phyloP scores from a whole-genome alignment of 129 eudicot genomes.

The Deinandra increscens region DNA sequence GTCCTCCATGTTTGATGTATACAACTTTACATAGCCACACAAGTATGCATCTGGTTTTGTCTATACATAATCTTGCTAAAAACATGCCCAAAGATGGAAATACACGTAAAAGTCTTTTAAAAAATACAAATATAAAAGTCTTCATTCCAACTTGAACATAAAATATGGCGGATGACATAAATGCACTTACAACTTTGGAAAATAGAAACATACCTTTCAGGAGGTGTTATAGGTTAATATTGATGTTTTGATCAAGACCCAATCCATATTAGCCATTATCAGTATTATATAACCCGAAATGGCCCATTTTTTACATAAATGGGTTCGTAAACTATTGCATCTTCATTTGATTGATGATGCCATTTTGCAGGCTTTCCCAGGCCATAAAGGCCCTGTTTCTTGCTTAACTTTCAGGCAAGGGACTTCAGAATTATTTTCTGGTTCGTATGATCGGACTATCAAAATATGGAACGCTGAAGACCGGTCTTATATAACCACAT shows the following conservation, averaged over 20 bases:
- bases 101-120: too few relatives aligned
- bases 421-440: slow-evolving; percentile 87
- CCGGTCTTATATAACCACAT: slow-evolving; percentile 58
- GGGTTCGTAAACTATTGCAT: not conserved
- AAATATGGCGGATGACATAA: not conserved
- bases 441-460: slow-evolving; percentile 80
- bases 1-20: too few relatives aligned
- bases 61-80: too few relatives aligned
- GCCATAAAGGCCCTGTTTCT: slow-evolving; percentile 87
- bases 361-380: slow-evolving; percentile 76
- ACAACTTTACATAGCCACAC: too few relatives aligned
- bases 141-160: too few relatives aligned
- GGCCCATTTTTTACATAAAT: not conserved
- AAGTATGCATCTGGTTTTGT: not conserved
- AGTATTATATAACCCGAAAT: not conserved
- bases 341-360: not conserved
- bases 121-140: too few relatives aligned
- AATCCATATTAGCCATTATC: not conserved
- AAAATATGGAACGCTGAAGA: slow-evolving; percentile 96
- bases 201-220: not conserved
- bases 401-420: slow-evolving; percentile 89
- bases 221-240: not conserved
- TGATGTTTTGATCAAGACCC: not conserved
- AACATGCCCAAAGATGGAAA: too few relatives aligned
- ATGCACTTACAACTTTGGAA: not conserved